Evolutionary conservation across 2,329 filamentous ascomycete species (phyloP), one percentile per base, ranked within the genome.

Genomic region (Anthostomella pinea): DNA sequence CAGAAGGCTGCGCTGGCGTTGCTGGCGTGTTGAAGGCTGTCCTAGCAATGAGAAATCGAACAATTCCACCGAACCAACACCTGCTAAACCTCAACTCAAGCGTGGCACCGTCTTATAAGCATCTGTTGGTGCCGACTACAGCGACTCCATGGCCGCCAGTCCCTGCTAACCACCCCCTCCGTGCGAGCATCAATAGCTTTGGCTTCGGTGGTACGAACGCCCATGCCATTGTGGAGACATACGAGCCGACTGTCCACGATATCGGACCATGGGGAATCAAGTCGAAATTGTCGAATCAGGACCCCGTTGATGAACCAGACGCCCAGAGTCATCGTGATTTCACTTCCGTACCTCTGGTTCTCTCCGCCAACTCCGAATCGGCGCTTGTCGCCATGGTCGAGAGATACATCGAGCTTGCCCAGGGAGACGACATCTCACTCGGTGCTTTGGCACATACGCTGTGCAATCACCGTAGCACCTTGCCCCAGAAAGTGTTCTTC

Each of bases 41-140:
- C 1, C 17, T 45, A 5, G 41, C 47, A 0, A 6, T 57, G 0
- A 35, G 50, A n/a, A 10, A 45, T 16, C 18, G 27, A 1, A 24
- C 13, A 0, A 35, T 56, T 8, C 49, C 59, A 0, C 58, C 59
- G 2, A 64, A 63, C 18, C 30, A 56, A 6, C 47, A 41, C 7
- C 56, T 65, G 33, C 35, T 56, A 3, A 30, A 38, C 8, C 37
- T 59, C 2, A 62, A 53, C 33, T 54, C 54, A 1, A 26, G 19
- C 0, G 14, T 63, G 1, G 16, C 34, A 3, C 53, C 54, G 0
- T 56, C 47, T 17, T 54, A 48, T 22, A 17, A 18, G 3, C 22
- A 41, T 7, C 24, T 53, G 2, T 5, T 37, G 5, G 38, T 55
- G 2, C 15, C 38, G 0, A 48, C 38, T 2, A 9, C n/a, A 4